Percentiles rank a stretch among this genome's conserved stretches.
Evolutionary conservation across 1,284 basidiomycete species (phyloP).

Genomic region (Ceratobasidium sp.): DNA sequence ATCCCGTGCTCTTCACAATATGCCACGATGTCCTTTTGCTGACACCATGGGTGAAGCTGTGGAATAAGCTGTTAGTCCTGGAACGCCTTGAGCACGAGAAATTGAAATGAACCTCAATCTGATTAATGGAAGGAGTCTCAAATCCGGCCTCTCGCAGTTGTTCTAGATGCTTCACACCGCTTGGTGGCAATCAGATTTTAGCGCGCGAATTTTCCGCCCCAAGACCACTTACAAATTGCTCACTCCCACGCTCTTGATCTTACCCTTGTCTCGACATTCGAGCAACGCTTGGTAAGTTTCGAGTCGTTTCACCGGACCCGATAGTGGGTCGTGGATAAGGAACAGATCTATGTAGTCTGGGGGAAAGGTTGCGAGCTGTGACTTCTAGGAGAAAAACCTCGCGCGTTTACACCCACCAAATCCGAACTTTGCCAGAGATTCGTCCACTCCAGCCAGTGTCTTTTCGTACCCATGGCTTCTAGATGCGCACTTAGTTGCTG

Average conservation of each 20-base stretch:
- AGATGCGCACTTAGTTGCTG: constrained; percentile 68
- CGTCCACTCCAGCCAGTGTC: constrained; percentile 63
- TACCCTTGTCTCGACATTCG: constrained; percentile 66
- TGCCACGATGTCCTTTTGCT: constrained; percentile 76
- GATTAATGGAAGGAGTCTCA: constrained; percentile 77
- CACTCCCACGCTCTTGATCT: constrained; percentile 74
- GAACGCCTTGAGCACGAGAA: neutral
- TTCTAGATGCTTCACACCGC: constrained; percentile 77
- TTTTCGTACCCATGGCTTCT: constrained; percentile 64
- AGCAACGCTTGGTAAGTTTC: constrained; percentile 69
- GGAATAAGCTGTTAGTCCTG: constrained; percentile 17
- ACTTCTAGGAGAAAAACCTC: neutral
- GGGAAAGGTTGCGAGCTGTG: constrained; percentile 44
- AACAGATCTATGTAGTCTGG: constrained; percentile 78
- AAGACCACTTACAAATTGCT: constrained; percentile 69
- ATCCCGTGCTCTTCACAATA: constrained; percentile 76
- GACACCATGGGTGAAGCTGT: constrained; percentile 83
- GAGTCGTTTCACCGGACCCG: constrained; percentile 65
- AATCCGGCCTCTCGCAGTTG: constrained; percentile 69
- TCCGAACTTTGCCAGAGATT: constrained; percentile 62
- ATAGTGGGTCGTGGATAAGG: constrained; percentile 74
- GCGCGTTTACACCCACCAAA: constrained; percentile 55
- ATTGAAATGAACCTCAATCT: constrained; percentile 69
- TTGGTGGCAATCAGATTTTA: constrained; percentile 49
- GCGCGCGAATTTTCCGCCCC: neutral